Percentiles rank a stretch among this genome's conserved stretches.
These are phyloP conservation scores for Dispira simplex DNA, from an alignment of 192 early-diverging fungal genomes.

Conservation along the genomic window DNA sequence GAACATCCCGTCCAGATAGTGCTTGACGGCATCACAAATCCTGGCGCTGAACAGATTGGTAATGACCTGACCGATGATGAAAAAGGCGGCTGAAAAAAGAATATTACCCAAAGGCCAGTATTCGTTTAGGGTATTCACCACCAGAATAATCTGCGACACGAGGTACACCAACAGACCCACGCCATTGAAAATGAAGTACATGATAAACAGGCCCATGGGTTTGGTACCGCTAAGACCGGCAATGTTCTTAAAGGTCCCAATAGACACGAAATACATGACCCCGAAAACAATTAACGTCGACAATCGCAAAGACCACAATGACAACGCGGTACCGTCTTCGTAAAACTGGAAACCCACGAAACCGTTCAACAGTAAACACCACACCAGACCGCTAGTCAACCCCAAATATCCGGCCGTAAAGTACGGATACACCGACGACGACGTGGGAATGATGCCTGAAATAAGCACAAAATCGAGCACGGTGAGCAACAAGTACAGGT, in stretches of 20 bases:
- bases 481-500: constrained; percentile 75
- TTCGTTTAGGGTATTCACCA: constrained; percentile 88
- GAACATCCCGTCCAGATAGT: constrained; percentile 96
- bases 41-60: constrained; percentile 62
- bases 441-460: constrained; percentile 82
- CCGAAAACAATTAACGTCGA: constrained; percentile 67
- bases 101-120: constrained; percentile 95
- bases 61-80: constrained; percentile 69
- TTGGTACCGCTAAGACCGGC: constrained; percentile 38
- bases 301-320: constrained; percentile 90
- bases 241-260: constrained; percentile 63
- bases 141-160: constrained; percentile 82
- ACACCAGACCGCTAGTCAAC: constrained; percentile 71
- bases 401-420: constrained; percentile 71
- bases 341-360: constrained; percentile 95
- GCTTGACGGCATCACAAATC: constrained; percentile 80
- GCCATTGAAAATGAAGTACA: constrained; percentile 80
- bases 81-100: constrained; percentile 76
- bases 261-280: constrained; percentile 58
- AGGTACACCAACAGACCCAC: constrained; percentile 74
- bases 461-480: constrained; percentile 83
- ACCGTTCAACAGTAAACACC: constrained; percentile 87
- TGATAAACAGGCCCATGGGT: constrained; percentile 64
- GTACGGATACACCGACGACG: constrained; percentile 69
- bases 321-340: constrained; percentile 86